Evolutionary conservation across 805 yeast species (phyloP).

Genomic region (Lachancea cidri): DNA sequence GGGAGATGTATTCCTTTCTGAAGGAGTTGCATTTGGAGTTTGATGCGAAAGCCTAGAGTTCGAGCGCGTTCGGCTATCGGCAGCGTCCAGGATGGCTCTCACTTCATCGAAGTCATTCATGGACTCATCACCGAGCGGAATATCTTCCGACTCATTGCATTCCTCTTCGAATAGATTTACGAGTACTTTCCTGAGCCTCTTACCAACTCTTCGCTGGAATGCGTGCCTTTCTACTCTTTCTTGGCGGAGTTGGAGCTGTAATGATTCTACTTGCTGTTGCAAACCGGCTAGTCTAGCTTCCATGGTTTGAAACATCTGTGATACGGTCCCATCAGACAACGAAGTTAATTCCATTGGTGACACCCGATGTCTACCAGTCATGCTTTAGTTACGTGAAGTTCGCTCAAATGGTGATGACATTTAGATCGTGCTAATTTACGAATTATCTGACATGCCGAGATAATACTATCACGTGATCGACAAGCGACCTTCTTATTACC

Average conservation of each 20-base stretch:
- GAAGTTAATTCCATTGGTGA: not conserved
- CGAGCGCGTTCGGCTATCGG: conserved; percentile 1
- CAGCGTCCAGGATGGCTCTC: conserved; percentile 5
- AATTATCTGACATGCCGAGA: too few species aligned
- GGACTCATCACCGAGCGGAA: conserved; percentile 5
- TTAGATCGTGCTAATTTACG: too few species aligned
- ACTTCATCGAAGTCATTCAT: conserved; percentile 9
- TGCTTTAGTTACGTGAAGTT: not conserved
- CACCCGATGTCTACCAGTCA: conserved; percentile 1
- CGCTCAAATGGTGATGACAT: too few species aligned
- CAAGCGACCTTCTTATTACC: too few species aligned
- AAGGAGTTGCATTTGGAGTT: conserved; percentile 3
- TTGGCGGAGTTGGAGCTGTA: conserved; percentile 1
- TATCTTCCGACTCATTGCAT: not conserved
- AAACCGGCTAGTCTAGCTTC: conserved; percentile 1
- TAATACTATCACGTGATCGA: too few species aligned
- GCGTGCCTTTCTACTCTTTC: conserved; percentile 6
- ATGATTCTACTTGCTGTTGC: conserved; percentile 5
- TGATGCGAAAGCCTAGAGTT: conserved; percentile 1
- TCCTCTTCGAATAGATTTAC: not conserved
- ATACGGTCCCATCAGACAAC: not conserved
- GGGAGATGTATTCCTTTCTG: not conserved
- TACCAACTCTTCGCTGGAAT: conserved; percentile 3
- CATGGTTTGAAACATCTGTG: conserved; percentile 3
- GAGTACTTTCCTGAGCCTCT: not conserved